These are phyloP conservation scores for Plectosphaerella cucumerina DNA, from an alignment of 2,329 filamentous ascomycete species.

Conservation along the genomic window DNA sequence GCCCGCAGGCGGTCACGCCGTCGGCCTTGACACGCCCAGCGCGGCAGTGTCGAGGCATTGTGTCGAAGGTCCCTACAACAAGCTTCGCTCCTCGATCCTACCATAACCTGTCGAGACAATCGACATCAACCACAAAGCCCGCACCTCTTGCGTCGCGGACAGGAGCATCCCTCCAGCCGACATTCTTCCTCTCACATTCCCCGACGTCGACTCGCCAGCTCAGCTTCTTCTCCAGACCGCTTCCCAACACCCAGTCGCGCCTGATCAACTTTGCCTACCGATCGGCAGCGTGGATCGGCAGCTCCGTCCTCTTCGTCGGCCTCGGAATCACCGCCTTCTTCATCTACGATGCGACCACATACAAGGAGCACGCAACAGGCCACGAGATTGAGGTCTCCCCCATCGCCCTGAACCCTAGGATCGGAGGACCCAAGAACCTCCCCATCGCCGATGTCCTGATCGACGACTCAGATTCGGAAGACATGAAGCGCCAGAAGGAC, in stretches of 20 bases:
- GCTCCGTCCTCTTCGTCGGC: conserved; percentile 68
- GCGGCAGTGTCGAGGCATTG: background rate
- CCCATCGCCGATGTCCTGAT: conserved; percentile 85
- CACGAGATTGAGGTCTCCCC: conserved; percentile 80
- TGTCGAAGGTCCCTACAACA: too few relatives aligned
- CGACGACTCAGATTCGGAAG: conserved; percentile 78
- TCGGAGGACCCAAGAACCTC: conserved; percentile 90
- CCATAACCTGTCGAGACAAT: too few relatives aligned
- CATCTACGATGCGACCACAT: conserved; percentile 88
- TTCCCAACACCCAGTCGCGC: conserved; percentile 40
- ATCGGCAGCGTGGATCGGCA: conserved; percentile 67
- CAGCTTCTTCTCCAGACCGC: conserved; percentile 29
- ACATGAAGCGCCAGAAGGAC: conserved; percentile 67
- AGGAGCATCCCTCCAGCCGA: conserved; percentile 9
- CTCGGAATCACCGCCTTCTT: conserved; percentile 78
- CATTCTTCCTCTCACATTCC: conserved; percentile 9
- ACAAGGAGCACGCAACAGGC: conserved; percentile 64
- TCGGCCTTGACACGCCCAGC: background rate
- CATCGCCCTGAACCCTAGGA: conserved; percentile 73
- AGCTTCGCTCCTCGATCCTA: too few relatives aligned
- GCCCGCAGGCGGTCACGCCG: background rate
- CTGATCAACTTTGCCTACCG: conserved; percentile 61
- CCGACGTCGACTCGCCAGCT: background rate
- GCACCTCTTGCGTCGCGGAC: conserved; percentile 5
- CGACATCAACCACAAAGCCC: background rate